Conservation (phyloP, 2,329 filamentous ascomycete genomes). For the Coleophoma crateriformis region DNA sequence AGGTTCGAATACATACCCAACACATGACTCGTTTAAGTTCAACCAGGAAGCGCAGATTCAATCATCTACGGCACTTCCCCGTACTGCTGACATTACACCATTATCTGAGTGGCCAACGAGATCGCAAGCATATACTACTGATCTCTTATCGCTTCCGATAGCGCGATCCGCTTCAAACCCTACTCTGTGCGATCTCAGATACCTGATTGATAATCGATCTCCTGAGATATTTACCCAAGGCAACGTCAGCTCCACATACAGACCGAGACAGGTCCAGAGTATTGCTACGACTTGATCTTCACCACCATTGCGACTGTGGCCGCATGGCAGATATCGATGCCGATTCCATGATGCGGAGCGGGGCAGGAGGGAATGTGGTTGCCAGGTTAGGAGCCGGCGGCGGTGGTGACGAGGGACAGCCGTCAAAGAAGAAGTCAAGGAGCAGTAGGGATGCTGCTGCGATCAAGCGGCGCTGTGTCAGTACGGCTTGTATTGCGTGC, state of each 20-base stretch:
- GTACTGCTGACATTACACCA: too few relatives aligned
- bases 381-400: not conserved
- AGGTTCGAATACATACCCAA: too few relatives aligned
- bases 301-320: not conserved
- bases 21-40: too few relatives aligned
- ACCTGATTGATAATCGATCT: too few relatives aligned
- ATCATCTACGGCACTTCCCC: too few relatives aligned
- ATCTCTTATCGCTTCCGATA: not conserved
- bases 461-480: constrained; percentile 69
- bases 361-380: constrained; percentile 5
- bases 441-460: constrained; percentile 22
- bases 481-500: constrained; percentile 79
- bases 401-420: not conserved
- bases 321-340: constrained; percentile 15
- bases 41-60: too few relatives aligned
- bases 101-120: too few relatives aligned
- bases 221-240: too few relatives aligned
- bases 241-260: too few relatives aligned
- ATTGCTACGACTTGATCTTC: not conserved
- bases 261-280: too few relatives aligned
- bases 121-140: too few relatives aligned
- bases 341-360: constrained; percentile 8
- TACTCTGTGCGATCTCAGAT: too few relatives aligned
- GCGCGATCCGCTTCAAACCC: not conserved
- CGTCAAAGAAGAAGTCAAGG: constrained; percentile 23